Evolutionary conservation across 2,329 filamentous ascomycete genomes (phyloP), one percentile per base, ranked within the genome.

Genomic region (Metarhizium humberi): DNA sequence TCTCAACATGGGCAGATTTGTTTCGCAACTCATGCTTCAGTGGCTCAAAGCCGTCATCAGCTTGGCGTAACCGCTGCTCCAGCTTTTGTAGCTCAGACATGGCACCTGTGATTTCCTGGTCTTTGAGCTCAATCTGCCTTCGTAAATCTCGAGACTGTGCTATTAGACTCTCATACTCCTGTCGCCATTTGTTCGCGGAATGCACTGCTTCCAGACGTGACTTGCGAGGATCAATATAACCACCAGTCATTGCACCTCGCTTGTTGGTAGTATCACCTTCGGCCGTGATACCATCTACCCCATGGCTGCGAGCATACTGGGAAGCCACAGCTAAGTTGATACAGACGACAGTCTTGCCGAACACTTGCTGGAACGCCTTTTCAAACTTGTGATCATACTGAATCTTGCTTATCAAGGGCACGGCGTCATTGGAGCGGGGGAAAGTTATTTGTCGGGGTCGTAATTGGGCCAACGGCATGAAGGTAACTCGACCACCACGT

Each of bases 201-300:
- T 86, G 86, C 34, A 96, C 87, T 32, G 88, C 90, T 63, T 92
- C 87, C n/a, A 97, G 78, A 25, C 92, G 86, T 1, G 92, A 97
- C 61, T 86, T 87, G 38, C 88, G 82, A 11, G 88, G 83, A 66
- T 99, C 94, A 59, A 96, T 87, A 67, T 87, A 99, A 63, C 94
- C 94, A 76, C 94, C 94, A 51, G 91, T 96, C 75, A 99, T 84
- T 14, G 92, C 92, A 71, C 94, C 94, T 63, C 92, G 88, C 74
- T 95, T 96, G 73, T 96, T 95, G 1, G 91, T 92, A 36, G 90
- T 90, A 70, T 97, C 92, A 69, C 94, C 94, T 56, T 97, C 92
- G 3, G 90, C 88, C 0, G 94, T 99, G 61, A 99, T 96, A 38
- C 90, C 92, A 63, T 91, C 91, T 29, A 97, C 85, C 18, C 88